phyloP scores from a whole-genome alignment of 805 yeast genomes.

The Saturnispora halmiae region DNA sequence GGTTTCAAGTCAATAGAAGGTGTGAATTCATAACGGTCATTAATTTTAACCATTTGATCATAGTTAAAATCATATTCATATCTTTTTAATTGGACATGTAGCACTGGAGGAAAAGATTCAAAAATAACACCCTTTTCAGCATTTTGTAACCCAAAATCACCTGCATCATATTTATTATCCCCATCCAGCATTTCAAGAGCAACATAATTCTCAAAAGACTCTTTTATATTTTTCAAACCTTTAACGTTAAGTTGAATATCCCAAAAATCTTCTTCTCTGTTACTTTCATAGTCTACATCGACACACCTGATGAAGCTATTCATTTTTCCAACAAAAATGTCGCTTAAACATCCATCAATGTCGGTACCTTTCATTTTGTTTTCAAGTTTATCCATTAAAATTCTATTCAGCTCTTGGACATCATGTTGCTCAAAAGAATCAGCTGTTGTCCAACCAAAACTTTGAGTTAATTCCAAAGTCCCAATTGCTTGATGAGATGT shows the following conservation, averaged over 20 bases:
- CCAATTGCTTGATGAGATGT: slow-evolving; percentile 70
- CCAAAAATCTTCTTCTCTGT: slow-evolving; percentile 94
- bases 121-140: slow-evolving; percentile 95
- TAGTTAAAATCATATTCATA: slow-evolving; percentile 90
- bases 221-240: slow-evolving; percentile 59
- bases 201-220: slow-evolving; percentile 77
- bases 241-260: slow-evolving; percentile 94
- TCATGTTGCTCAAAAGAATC: slow-evolving; percentile 98
- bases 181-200: slow-evolving; percentile 87
- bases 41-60: slow-evolving; percentile 81
- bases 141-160: slow-evolving; percentile 82
- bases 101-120: slow-evolving; percentile 81
- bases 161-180: slow-evolving; percentile 92
- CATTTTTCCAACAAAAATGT: slow-evolving; percentile 94
- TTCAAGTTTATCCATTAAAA: slow-evolving; percentile 90
- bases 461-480: slow-evolving; percentile 75
- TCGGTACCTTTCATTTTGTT: slow-evolving; percentile 81
- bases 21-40: slow-evolving; percentile 87
- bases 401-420: slow-evolving; percentile 92
- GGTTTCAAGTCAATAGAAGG: slow-evolving; percentile 72
- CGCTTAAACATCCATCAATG: slow-evolving; percentile 66
- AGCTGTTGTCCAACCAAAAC: slow-evolving; percentile 95
- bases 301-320: slow-evolving; percentile 88
- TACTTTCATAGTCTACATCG: slow-evolving; percentile 85
- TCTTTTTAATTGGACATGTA: slow-evolving; percentile 87